These are phyloP conservation scores for Cladosporium sphaerospermum DNA, from an alignment of 2,329 filamentous ascomycete genomes.

Conservation along the genomic window DNA sequence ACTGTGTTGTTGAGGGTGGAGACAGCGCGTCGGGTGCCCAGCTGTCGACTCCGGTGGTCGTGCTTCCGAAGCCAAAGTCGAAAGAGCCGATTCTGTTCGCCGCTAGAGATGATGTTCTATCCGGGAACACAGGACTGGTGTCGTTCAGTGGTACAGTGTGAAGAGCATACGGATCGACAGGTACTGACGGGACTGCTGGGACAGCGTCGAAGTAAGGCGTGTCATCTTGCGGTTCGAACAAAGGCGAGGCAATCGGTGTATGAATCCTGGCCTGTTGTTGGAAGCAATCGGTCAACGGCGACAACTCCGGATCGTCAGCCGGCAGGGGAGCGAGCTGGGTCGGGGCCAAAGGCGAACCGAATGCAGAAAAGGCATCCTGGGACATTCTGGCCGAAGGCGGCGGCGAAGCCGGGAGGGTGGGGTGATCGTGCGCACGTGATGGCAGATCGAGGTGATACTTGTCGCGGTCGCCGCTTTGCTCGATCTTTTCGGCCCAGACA, in stretches of 20 bases:
- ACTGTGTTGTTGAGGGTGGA: not conserved
- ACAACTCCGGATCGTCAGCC: constrained; percentile 24
- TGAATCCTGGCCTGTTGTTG: constrained; percentile 25
- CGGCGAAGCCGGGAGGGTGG: constrained; percentile 37
- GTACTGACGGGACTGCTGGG: constrained; percentile 15
- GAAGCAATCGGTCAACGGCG: constrained; percentile 26
- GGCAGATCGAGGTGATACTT: constrained; percentile 46
- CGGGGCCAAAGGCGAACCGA: constrained; percentile 19
- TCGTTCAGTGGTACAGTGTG: constrained; percentile 26
- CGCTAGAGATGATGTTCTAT: constrained; percentile 19
- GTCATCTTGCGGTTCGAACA: constrained; percentile 12
- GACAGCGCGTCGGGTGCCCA: not conserved
- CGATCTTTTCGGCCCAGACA: constrained; percentile 49
- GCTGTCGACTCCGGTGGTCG: not conserved
- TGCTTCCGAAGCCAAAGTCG: constrained; percentile 27
- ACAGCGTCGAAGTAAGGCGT: constrained; percentile 7
- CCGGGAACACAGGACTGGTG: constrained; percentile 24
- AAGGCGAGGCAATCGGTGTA: constrained; percentile 26
- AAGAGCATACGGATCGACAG: constrained; percentile 16
- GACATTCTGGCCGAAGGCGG: constrained; percentile 39
- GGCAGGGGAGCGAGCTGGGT: constrained; percentile 12
- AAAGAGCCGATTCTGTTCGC: constrained; percentile 24
- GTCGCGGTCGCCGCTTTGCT: constrained; percentile 29
- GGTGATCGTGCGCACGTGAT: constrained; percentile 26
- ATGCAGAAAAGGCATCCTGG: constrained; percentile 31